These are phyloP conservation scores for Monilinia aucupariae DNA, from an alignment of 2,329 filamentous ascomycete genomes.

Conservation along the genomic window DNA sequence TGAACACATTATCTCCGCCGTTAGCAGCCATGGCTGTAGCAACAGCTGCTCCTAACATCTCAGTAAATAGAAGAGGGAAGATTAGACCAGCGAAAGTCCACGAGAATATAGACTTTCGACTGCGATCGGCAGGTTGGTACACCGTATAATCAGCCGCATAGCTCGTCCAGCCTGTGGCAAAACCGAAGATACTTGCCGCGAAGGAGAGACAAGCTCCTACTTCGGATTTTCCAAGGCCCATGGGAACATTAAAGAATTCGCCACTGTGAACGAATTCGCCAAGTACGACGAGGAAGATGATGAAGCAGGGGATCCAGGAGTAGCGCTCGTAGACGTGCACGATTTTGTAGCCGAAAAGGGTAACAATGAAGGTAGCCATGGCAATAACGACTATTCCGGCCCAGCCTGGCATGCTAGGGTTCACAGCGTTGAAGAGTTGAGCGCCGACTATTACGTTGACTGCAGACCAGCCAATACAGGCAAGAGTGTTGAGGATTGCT, in stretches of 20 bases:
- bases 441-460: conserved; percentile 78
- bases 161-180: conserved; percentile 67
- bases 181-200: conserved; percentile 60
- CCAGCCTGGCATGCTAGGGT: conserved; percentile 60
- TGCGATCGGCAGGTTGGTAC: conserved; percentile 62
- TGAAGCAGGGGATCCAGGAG: conserved; percentile 66
- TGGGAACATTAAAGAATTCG: conserved; percentile 56
- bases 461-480: conserved; percentile 68
- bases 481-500: conserved; percentile 64
- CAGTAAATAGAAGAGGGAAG: conserved; percentile 65
- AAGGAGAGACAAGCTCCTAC: conserved; percentile 60
- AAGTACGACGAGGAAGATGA: conserved; percentile 67
- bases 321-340: conserved; percentile 74
- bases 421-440: conserved; percentile 70
- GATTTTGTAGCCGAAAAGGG: conserved; percentile 69
- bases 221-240: conserved; percentile 53
- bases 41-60: conserved; percentile 67
- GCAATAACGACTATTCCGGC: conserved; percentile 73
- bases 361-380: conserved; percentile 60
- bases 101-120: conserved; percentile 58
- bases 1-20: conserved; percentile 49
- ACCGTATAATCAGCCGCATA: conserved; percentile 76
- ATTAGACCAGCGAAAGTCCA: conserved; percentile 66
- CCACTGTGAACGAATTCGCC: conserved; percentile 64
- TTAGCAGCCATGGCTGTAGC: conserved; percentile 58